phyloP scores from a whole-genome alignment of 345 rosid species.

The Linum trigynum region DNA sequence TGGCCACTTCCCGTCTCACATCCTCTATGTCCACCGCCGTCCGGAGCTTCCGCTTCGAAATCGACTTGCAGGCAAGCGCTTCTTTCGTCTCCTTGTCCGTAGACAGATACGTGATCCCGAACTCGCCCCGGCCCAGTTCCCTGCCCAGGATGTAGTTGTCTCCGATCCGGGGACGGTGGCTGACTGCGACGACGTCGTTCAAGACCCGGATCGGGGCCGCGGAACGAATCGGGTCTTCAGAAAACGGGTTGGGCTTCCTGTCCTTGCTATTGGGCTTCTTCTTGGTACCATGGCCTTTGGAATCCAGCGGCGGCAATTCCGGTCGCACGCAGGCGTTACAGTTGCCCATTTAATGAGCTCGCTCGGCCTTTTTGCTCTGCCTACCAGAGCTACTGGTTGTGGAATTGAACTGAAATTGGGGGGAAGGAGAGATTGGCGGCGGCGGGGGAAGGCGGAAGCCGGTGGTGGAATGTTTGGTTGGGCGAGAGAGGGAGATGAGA shows the following conservation, averaged over 20 bases:
- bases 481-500: background rate
- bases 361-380: background rate
- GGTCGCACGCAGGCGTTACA: conserved; percentile 79
- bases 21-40: conserved; percentile 89
- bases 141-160: conserved; percentile 82
- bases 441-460: conserved; percentile 7
- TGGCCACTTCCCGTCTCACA: conserved; percentile 85
- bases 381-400: background rate
- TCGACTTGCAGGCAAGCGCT: conserved; percentile 79
- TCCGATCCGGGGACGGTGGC: conserved; percentile 57
- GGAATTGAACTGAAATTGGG: background rate
- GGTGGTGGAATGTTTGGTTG: background rate
- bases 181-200: conserved; percentile 52
- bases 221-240: conserved; percentile 35
- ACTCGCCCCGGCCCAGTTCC: conserved; percentile 90
- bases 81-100: conserved; percentile 70
- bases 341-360: conserved; percentile 54
- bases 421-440: background rate
- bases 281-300: conserved; percentile 11
- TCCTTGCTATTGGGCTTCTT: conserved; percentile 33
- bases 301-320: conserved; percentile 25
- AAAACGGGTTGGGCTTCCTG: conserved; percentile 47
- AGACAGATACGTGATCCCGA: conserved; percentile 86
- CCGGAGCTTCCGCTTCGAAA: conserved; percentile 75
- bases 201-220: conserved; percentile 59